Conservation (phyloP, 169 alveolate species). For the Perkinsus olseni region DNA sequence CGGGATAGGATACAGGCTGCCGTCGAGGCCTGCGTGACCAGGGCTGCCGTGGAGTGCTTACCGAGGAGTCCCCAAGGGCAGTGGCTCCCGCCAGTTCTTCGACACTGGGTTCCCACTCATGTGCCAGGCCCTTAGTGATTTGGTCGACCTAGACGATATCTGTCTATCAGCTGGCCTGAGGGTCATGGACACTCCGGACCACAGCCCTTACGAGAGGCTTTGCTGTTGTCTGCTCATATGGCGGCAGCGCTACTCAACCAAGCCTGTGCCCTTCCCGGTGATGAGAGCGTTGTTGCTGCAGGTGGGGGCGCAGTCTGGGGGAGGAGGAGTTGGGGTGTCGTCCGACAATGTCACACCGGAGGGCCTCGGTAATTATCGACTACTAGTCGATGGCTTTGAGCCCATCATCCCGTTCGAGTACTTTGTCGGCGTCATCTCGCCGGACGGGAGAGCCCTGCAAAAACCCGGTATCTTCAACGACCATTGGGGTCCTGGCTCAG, state of each 20-base stretch:
- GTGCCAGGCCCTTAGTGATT: neutral
- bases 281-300: neutral
- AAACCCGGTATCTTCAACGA: neutral
- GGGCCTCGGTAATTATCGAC: neutral
- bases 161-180: neutral
- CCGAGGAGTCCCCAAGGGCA: neutral
- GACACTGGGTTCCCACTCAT: neutral
- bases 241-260: neutral
- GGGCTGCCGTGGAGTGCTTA: neutral
- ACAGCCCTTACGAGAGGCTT: neutral
- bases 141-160: neutral
- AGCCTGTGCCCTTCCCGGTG: neutral
- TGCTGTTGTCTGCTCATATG: neutral
- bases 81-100: neutral
- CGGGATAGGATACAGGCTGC: neutral
- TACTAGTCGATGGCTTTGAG: neutral
- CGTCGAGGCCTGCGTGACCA: neutral
- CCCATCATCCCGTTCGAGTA: neutral
- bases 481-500: neutral
- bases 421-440: neutral
- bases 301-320: neutral
- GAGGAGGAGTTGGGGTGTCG: neutral
- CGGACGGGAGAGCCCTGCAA: neutral
- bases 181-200: neutral
- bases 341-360: neutral